Evolutionary conservation across 257 asterid genomes (phyloP).

Genomic region (Ehretia macrophylla): DNA sequence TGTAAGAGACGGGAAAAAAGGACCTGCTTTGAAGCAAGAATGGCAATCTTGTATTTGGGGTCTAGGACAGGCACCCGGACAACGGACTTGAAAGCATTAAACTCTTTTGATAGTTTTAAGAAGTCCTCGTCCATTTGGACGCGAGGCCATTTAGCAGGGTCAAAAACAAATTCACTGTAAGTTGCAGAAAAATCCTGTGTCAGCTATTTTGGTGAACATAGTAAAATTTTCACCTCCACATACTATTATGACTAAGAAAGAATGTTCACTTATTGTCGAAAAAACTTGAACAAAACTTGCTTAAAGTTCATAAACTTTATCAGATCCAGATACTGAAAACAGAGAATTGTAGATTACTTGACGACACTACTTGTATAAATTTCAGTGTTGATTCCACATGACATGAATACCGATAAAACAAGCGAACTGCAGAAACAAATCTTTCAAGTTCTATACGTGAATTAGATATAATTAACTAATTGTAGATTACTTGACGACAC

Average conservation of each 20-base stretch:
- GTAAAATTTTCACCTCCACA: not conserved
- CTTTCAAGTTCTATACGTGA: too few species aligned
- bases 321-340: too few species aligned
- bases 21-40: constrained; percentile 93
- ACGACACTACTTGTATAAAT: too few species aligned
- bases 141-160: constrained; percentile 81
- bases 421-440: too few species aligned
- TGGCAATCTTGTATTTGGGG: constrained; percentile 72
- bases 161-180: constrained; percentile 81
- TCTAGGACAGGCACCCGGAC: constrained; percentile 76
- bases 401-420: too few species aligned
- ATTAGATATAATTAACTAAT: too few species aligned
- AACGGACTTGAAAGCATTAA: constrained; percentile 70
- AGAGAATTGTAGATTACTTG: too few species aligned
- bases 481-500: too few species aligned
- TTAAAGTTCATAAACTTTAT: too few species aligned
- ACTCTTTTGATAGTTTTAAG: constrained; percentile 51
- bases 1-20: not conserved
- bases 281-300: too few species aligned
- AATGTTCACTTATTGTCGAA: too few species aligned
- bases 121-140: constrained; percentile 79
- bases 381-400: too few species aligned
- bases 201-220: constrained; percentile 1
- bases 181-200: constrained; percentile 24
- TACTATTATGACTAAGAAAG: not conserved